Evolutionary conservation across 768 basidiomycete genomes (phyloP), one percentile per base, ranked within the genome.

Genomic region (Termitomyces sp.): DNA sequence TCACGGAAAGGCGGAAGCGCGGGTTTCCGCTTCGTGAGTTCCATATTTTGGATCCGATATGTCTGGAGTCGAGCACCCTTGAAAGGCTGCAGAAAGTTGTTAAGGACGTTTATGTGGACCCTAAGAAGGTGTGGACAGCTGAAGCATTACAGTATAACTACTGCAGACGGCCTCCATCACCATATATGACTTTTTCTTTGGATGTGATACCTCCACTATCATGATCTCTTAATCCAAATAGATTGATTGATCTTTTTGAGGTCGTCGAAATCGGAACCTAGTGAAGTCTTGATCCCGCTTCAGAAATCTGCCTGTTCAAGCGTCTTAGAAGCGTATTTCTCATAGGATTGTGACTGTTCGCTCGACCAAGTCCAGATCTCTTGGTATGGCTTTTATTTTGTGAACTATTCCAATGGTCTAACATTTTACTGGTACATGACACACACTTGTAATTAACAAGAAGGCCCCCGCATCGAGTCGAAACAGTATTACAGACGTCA

Each of bases 401-500:
- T 40, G 7, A 23, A 23, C 16, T 18, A 26, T n/a, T 28, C 23
- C 14, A 16, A 46, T 43, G 20, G 2, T 55, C 13, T 23, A 44
- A 55, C 33, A 47, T 46, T 55, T 14, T 55, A 47, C 26, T 7
- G 8, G 14, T 28, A 48, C 47, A 32, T 28, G 38, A 16, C 8
- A 46, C 26, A 33, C 20, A n/a, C 30, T 14, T 40, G 26, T 38
- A 28, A 52, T 33, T 23, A 49, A 49, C 12, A 48, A 38, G 18
- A 4, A 14, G 4, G 32, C 2, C 20, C 38, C 47, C 52, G 63
- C 69, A 71, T 33, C 59, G 63, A 16, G 32, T 32, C 32, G 1
- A 14, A 38, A 38, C 36, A 38, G 13, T 38, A 38, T 38, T 71
- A 12, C 70, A 71, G 33, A 57, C 61, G 20, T 63, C 64, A 49